A percentile compares a stretch with the other conserved stretches of the same genome.
phyloP scores from a whole-genome alignment of 257 asterid genomes.

The Cordia subcordata region DNA sequence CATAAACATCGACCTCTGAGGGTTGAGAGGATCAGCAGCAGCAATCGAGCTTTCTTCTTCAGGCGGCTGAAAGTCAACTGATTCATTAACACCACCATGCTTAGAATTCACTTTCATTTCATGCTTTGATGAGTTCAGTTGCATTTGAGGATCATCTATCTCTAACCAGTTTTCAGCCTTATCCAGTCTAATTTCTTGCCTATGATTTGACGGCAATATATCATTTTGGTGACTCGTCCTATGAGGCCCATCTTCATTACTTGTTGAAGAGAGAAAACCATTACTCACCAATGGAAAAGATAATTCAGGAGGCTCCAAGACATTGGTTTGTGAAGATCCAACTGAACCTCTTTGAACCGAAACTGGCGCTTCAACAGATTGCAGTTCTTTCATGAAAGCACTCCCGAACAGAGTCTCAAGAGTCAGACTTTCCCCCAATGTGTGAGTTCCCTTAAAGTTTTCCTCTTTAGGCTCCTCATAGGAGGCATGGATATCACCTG shows the following conservation, averaged over 20 bases:
- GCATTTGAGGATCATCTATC: slow-evolving; percentile 34
- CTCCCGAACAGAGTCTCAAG: slow-evolving; percentile 85
- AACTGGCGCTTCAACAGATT: slow-evolving; percentile 80
- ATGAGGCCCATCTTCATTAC: slow-evolving; percentile 27
- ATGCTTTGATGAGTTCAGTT: slow-evolving; percentile 31
- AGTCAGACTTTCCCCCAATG: slow-evolving; percentile 42
- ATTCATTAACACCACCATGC: slow-evolving; percentile 38
- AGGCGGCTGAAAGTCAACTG: slow-evolving; percentile 47
- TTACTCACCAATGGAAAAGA: slow-evolving; percentile 34
- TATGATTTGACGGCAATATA: slow-evolving; percentile 29
- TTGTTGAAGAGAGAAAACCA: slow-evolving; percentile 25
- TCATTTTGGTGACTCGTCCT: slow-evolving; percentile 28
- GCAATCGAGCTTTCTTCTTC: slow-evolving; percentile 58
- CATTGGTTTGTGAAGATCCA: slow-evolving; percentile 37
- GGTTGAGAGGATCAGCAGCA: slow-evolving; percentile 37
- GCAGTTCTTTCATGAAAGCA: slow-evolving; percentile 85
- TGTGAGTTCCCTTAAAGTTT: slow-evolving; percentile 26
- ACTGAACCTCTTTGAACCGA: slow-evolving; percentile 59
- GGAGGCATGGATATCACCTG: slow-evolving; percentile 15
- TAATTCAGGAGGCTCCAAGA: slow-evolving; percentile 30
- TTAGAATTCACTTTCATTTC: slow-evolving; percentile 28
- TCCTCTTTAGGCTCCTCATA: slow-evolving; percentile 38
- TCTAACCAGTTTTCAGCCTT: slow-evolving; percentile 53
- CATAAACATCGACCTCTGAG: slow-evolving; percentile 30
- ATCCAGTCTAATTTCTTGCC: slow-evolving; percentile 35